Percentiles rank a stretch among this genome's conserved stretches.
phyloP scores from a whole-genome alignment of 129 eudicot species.

The Oenanthe sinensis region DNA sequence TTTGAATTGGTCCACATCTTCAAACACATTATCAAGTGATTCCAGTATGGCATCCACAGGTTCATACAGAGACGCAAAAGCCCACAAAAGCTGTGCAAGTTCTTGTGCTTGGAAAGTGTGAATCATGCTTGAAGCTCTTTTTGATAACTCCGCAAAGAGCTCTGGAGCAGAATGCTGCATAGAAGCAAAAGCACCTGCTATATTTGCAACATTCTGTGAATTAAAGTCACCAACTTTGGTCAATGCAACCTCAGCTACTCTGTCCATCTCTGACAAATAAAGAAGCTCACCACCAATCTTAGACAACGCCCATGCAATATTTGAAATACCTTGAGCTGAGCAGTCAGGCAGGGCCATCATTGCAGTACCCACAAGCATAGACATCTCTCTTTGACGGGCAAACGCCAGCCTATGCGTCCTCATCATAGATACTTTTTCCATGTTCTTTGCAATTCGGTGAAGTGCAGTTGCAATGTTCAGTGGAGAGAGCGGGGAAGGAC shows the following conservation, averaged over 20 bases:
- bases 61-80: conserved; percentile 78
- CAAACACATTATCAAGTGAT: conserved; percentile 55
- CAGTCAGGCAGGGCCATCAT: conserved; percentile 85
- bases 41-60: conserved; percentile 51
- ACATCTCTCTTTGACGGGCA: conserved; percentile 79
- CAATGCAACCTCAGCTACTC: conserved; percentile 87
- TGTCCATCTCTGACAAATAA: conserved; percentile 81
- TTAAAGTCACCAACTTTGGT: conserved; percentile 61
- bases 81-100: conserved; percentile 90
- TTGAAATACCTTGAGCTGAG: conserved; percentile 86
- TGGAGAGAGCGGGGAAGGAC: conserved; percentile 91
- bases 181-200: conserved; percentile 91
- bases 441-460: conserved; percentile 87
- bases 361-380: conserved; percentile 94
- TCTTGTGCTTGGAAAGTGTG: conserved; percentile 71
- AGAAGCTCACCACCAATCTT: conserved; percentile 96
- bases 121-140: conserved; percentile 49
- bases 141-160: conserved; percentile 51
- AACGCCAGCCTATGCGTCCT: conserved; percentile 63
- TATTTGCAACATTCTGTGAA: conserved; percentile 85
- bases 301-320: conserved; percentile 94
- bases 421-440: conserved; percentile 89
- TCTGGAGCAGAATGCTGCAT: conserved; percentile 89
- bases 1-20: conserved; percentile 34
- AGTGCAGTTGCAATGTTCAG: conserved; percentile 84